Percentiles rank a stretch among this genome's conserved stretches.
phyloP scores from a whole-genome alignment of 2,329 filamentous ascomycete genomes.

The Parastagonospora avenae region DNA sequence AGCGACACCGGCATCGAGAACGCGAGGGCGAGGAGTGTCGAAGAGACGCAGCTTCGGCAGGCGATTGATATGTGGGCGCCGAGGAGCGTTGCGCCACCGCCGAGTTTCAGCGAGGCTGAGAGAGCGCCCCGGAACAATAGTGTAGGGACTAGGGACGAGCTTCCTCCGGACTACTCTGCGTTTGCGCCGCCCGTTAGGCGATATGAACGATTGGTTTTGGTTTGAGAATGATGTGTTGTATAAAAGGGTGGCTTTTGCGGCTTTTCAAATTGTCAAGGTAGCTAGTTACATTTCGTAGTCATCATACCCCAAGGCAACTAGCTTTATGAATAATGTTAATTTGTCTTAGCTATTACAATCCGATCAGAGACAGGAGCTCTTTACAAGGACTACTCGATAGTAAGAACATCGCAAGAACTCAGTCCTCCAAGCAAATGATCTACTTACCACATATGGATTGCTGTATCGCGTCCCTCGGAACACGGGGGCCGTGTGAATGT shows the following conservation, averaged over 20 bases:
- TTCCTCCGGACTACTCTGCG: slow-evolving; percentile 37
- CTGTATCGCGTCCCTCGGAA: too few species aligned
- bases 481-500: too few species aligned
- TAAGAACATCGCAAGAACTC: too few species aligned
- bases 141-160: slow-evolving; percentile 21
- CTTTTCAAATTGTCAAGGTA: not conserved
- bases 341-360: too few species aligned
- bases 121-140: not conserved
- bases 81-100: slow-evolving; percentile 13
- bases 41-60: slow-evolving; percentile 28
- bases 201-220: slow-evolving; percentile 8
- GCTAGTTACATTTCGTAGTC: too few species aligned
- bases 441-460: too few species aligned
- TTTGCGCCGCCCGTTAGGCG: slow-evolving; percentile 18
- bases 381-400: too few species aligned
- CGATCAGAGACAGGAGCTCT: too few species aligned
- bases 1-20: slow-evolving; percentile 42
- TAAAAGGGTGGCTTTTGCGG: not conserved
- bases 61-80: slow-evolving; percentile 43
- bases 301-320: too few species aligned
- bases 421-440: too few species aligned
- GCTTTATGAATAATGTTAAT: too few species aligned
- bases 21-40: slow-evolving; percentile 36
- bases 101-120: slow-evolving; percentile 15
- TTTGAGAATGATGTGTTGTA: not conserved